These are phyloP conservation scores for Botrytis byssoidea DNA, from an alignment of 2,329 filamentous ascomycete genomes.

Conservation along the genomic window DNA sequence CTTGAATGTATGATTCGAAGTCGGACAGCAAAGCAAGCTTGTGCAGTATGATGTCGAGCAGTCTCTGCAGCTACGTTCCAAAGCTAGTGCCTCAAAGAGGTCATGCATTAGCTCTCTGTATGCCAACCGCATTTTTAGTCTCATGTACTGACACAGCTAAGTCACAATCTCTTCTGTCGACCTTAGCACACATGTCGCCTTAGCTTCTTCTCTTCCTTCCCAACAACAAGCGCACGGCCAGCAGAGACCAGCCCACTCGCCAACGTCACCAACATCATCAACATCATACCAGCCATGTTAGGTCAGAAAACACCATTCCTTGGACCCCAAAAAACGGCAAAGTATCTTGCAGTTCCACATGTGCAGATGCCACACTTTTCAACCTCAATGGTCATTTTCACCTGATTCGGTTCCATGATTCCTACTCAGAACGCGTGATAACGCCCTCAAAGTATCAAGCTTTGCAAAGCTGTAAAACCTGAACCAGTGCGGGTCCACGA, in stretches of 20 bases:
- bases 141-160: background rate
- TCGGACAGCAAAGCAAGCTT: background rate
- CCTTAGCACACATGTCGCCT: conserved; percentile 3
- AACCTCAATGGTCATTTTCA: conserved; percentile 40
- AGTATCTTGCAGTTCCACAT: conserved; percentile 50
- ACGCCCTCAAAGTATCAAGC: conserved; percentile 47
- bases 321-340: conserved; percentile 41
- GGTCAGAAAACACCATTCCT: background rate
- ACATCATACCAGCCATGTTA: background rate
- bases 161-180: background rate
- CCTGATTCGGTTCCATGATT: conserved; percentile 35
- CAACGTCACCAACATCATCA: background rate
- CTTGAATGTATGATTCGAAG: background rate
- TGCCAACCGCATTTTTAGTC: background rate
- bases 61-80: background rate
- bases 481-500: conserved; percentile 53
- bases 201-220: conserved; percentile 25
- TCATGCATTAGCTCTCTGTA: conserved; percentile 9
- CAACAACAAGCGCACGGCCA: conserved; percentile 29
- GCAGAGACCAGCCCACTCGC: conserved; percentile 23
- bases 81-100: background rate
- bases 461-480: conserved; percentile 51
- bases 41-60: background rate
- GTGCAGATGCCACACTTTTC: background rate
- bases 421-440: conserved; percentile 28